Evolutionary conservation across 495 filamentous ascomycete species (phyloP).

Genomic region (Bathelium albidoporum): DNA sequence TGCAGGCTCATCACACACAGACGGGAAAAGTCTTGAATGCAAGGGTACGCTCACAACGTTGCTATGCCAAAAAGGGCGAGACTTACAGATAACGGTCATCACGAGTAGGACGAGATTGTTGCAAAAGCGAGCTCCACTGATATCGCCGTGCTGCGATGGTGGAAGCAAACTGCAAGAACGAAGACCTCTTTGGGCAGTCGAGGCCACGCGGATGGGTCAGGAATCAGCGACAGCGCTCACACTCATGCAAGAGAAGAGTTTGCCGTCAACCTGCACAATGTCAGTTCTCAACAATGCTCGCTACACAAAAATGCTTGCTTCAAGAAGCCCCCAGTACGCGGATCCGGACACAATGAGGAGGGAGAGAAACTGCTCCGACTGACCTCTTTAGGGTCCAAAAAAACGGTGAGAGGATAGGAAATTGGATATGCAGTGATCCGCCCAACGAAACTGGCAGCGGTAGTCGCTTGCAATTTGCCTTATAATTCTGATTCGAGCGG

Average conservation of each 20-base stretch:
- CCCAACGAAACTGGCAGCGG: not conserved
- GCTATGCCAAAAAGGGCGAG: not conserved
- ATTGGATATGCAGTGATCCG: not conserved
- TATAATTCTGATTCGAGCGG: not conserved
- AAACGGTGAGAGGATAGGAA: not conserved
- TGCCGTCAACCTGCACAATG: not conserved
- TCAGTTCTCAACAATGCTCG: not conserved
- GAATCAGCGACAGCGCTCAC: not conserved
- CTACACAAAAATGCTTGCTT: not conserved
- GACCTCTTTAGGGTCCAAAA: not conserved
- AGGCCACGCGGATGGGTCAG: not conserved
- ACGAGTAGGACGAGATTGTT: not conserved
- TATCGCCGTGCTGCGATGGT: not conserved
- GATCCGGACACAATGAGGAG: not conserved
- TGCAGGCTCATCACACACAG: not conserved
- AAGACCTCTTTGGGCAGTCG: not conserved
- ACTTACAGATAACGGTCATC: slow-evolving; percentile 5
- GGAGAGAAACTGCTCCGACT: not conserved
- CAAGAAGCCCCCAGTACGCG: not conserved
- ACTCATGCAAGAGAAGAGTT: not conserved
- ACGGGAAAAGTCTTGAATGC: not conserved
- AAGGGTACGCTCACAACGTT: not conserved
- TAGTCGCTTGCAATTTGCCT: not conserved
- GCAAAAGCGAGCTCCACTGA: not conserved
- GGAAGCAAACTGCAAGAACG: not conserved